These are phyloP conservation scores for Ophiostoma triangulosporum DNA, from an alignment of 2,329 filamentous ascomycete species.

Conservation along the genomic window DNA sequence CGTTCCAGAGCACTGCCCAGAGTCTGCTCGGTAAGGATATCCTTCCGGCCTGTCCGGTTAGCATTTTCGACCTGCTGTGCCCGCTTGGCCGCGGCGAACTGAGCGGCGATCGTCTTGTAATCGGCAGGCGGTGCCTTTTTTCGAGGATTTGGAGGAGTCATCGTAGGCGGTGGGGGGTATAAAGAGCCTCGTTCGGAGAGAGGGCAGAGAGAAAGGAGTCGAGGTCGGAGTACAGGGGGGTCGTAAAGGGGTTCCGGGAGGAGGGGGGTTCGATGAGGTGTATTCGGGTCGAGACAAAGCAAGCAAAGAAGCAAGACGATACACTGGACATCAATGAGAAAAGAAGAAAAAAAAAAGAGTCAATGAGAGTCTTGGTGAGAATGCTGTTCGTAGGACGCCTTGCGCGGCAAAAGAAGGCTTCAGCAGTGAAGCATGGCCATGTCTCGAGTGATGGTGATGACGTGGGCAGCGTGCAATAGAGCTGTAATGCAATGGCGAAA, in stretches of 20 bases:
- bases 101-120: constrained; percentile 38
- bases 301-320: not conserved
- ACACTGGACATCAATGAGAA: not conserved
- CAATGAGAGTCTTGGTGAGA: not conserved
- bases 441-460: not conserved
- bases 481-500: not conserved
- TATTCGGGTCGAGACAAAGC: not conserved
- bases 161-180: not conserved
- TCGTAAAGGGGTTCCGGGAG: not conserved
- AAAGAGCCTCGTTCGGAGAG: not conserved
- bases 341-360: not conserved
- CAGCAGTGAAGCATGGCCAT: constrained; percentile 5
- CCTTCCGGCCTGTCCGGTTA: constrained; percentile 18
- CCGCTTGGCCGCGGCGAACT: constrained; percentile 40
- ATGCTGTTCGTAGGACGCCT: not conserved
- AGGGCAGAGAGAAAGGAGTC: not conserved
- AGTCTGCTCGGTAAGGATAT: constrained; percentile 15
- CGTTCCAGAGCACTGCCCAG: constrained; percentile 26
- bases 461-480: not conserved
- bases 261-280: not conserved
- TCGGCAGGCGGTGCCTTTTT: constrained; percentile 22
- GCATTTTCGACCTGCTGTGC: constrained; percentile 30
- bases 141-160: constrained; percentile 11
- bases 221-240: not conserved
- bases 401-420: constrained; percentile 3